These are phyloP conservation scores for Cystobasidium tubakii DNA, from an alignment of 768 basidiomycete species.

Conservation along the genomic window DNA sequence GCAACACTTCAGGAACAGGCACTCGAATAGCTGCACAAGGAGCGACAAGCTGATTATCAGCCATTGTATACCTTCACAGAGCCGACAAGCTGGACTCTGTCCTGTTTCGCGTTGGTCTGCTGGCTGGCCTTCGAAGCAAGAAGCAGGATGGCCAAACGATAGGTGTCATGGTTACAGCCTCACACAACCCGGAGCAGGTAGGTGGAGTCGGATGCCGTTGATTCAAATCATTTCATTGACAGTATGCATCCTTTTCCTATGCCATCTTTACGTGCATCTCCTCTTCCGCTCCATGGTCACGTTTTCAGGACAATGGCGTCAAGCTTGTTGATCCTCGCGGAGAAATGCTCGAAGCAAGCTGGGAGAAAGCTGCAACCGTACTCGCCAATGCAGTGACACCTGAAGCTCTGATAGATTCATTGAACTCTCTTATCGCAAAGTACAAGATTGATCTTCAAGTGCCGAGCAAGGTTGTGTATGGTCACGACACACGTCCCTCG, in stretches of 20 bases:
- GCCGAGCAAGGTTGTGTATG: conserved; percentile 79
- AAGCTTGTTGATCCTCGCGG: conserved; percentile 95
- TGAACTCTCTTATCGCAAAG: conserved; percentile 60
- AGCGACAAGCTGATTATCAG: background rate
- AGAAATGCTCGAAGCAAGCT: conserved; percentile 90
- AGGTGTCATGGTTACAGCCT: conserved; percentile 98
- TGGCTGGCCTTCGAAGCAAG: conserved; percentile 86
- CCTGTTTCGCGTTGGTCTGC: conserved; percentile 84
- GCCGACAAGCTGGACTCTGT: conserved; percentile 66
- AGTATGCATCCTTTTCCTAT: background rate
- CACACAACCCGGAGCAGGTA: conserved; percentile 97
- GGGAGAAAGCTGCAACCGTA: conserved; percentile 81
- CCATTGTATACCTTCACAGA: conserved; percentile 37
- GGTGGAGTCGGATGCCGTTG: conserved; percentile 42
- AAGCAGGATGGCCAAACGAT: conserved; percentile 82
- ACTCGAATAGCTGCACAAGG: conserved; percentile 5
- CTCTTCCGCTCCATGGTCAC: background rate
- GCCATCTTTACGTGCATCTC: background rate
- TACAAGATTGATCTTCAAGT: conserved; percentile 70
- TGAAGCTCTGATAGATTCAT: conserved; percentile 62
- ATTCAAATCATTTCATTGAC: conserved; percentile 27
- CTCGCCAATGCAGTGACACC: conserved; percentile 76
- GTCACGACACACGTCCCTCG: conserved; percentile 85
- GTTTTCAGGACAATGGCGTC: conserved; percentile 84
- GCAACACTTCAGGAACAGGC: background rate